Evolutionary conservation across 2,329 filamentous ascomycete genomes (phyloP).

Genomic region (Beauveria australis): DNA sequence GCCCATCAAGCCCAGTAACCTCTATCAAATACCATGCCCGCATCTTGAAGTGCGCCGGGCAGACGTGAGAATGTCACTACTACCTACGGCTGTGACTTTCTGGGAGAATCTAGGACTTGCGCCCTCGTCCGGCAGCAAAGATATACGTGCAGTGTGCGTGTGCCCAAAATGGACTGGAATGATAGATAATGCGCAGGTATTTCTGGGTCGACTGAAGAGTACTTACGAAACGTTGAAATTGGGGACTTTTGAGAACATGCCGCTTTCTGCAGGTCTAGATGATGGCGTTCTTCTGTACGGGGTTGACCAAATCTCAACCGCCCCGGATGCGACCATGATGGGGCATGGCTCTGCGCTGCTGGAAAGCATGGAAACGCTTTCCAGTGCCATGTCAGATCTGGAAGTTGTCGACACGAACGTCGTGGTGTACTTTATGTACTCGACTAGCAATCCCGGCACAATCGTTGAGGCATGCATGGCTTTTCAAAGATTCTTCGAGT

Average conservation of each 20-base stretch:
- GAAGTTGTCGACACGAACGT: slow-evolving; percentile 48
- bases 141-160: slow-evolving; percentile 62
- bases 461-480: slow-evolving; percentile 64
- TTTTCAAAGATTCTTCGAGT: slow-evolving; percentile 64
- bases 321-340: slow-evolving; percentile 31
- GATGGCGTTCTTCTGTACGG: slow-evolving; percentile 44
- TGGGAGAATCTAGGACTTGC: slow-evolving; percentile 75
- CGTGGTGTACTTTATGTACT: slow-evolving; percentile 70
- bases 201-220: slow-evolving; percentile 59
- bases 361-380: slow-evolving; percentile 41
- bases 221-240: slow-evolving; percentile 68
- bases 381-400: slow-evolving; percentile 35
- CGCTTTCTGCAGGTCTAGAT: slow-evolving; percentile 28
- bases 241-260: slow-evolving; percentile 52
- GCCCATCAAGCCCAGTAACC: slow-evolving; percentile 39
- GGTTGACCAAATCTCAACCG: slow-evolving; percentile 36
- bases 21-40: slow-evolving; percentile 58
- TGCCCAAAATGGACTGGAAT: slow-evolving; percentile 60
- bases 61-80: slow-evolving; percentile 60
- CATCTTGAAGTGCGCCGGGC: slow-evolving; percentile 65
- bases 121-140: slow-evolving; percentile 62
- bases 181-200: slow-evolving; percentile 49
- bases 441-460: slow-evolving; percentile 51
- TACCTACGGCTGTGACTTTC: slow-evolving; percentile 67
- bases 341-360: slow-evolving; percentile 37